A percentile compares a stretch with the other conserved stretches of the same genome.
Conservation (phyloP, 1,139 yeast genomes). For the Saccharomycopsis phalli region DNA sequence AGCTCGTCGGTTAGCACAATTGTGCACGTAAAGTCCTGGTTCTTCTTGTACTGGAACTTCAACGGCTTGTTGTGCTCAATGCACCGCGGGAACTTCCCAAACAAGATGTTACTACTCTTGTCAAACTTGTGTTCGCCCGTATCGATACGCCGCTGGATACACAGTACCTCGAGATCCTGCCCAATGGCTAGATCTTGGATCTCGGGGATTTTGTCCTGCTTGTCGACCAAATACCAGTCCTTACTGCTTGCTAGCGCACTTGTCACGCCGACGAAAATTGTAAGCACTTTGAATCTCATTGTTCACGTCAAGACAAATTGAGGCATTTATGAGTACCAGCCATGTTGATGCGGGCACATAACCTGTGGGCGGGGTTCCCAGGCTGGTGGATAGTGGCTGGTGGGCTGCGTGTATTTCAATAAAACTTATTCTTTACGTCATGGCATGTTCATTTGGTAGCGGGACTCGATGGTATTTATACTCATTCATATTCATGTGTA, state of each 20-base stretch:
- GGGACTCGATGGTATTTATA: no score
- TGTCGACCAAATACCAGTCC: conserved; percentile 26
- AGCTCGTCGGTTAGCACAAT: conserved; percentile 55
- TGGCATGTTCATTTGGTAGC: no score
- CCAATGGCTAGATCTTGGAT: conserved; percentile 35
- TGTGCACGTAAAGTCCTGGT: conserved; percentile 53
- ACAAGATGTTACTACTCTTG: conserved; percentile 46
- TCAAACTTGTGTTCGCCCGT: conserved; percentile 71
- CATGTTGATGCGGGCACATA: no score
- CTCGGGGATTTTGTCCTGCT: conserved; percentile 15
- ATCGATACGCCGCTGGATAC: conserved; percentile 61
- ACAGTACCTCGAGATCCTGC: conserved; percentile 44
- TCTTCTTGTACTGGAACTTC: conserved; percentile 41
- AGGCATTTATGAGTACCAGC: background rate
- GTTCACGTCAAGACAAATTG: background rate
- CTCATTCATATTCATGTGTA: no score
- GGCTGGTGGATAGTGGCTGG: no score
- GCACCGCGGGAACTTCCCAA: conserved; percentile 53
- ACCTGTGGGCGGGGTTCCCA: no score
- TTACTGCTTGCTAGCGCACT: conserved; percentile 5
- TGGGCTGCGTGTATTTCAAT: no score
- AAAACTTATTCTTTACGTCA: no score
- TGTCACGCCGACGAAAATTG: conserved; percentile 23
- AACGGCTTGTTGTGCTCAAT: conserved; percentile 57
- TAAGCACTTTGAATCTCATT: conserved; percentile 26